Evolutionary conservation across 2,329 filamentous ascomycete genomes (phyloP).

Genomic region (Ramichloridium luteum): DNA sequence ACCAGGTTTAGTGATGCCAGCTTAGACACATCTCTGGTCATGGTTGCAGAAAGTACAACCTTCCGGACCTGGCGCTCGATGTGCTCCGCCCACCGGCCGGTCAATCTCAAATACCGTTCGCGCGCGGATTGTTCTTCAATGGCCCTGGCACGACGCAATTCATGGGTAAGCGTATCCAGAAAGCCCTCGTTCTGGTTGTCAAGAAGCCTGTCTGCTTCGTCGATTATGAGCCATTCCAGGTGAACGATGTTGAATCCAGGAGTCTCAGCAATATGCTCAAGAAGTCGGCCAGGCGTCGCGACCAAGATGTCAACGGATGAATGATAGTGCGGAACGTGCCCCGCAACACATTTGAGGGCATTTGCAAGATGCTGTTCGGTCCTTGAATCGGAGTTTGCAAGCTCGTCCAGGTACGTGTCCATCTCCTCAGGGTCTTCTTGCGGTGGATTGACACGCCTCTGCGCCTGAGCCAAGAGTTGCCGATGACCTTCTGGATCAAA

Average conservation of each 20-base stretch:
- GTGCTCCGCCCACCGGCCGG: constrained; percentile 26
- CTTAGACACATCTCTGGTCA: constrained; percentile 76
- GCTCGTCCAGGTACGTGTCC: constrained; percentile 13
- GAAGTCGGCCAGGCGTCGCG: constrained; percentile 80
- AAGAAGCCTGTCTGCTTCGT: constrained; percentile 85
- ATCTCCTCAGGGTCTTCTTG: constrained; percentile 27
- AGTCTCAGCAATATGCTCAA: constrained; percentile 80
- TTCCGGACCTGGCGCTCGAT: constrained; percentile 50
- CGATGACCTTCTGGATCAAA: constrained; percentile 55
- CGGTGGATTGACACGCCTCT: constrained; percentile 23
- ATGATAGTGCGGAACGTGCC: constrained; percentile 52
- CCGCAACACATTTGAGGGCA: constrained; percentile 35
- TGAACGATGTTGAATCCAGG: constrained; percentile 67
- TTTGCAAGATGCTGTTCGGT: constrained; percentile 26
- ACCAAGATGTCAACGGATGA: constrained; percentile 80
- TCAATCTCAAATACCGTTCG: constrained; percentile 15
- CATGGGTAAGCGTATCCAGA: constrained; percentile 15
- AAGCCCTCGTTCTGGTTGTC: constrained; percentile 45
- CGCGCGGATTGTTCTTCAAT: constrained; percentile 17
- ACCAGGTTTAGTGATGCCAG: constrained; percentile 60
- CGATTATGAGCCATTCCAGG: constrained; percentile 79
- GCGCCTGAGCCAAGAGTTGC: constrained; percentile 31
- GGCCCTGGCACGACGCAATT: constrained; percentile 11
- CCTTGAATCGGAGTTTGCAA: constrained; percentile 12
- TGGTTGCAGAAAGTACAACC: constrained; percentile 79